Evolutionary conservation across 768 basidiomycete genomes (phyloP), one percentile per base, ranked within the genome.

Genomic region (Termitomyces heimii): DNA sequence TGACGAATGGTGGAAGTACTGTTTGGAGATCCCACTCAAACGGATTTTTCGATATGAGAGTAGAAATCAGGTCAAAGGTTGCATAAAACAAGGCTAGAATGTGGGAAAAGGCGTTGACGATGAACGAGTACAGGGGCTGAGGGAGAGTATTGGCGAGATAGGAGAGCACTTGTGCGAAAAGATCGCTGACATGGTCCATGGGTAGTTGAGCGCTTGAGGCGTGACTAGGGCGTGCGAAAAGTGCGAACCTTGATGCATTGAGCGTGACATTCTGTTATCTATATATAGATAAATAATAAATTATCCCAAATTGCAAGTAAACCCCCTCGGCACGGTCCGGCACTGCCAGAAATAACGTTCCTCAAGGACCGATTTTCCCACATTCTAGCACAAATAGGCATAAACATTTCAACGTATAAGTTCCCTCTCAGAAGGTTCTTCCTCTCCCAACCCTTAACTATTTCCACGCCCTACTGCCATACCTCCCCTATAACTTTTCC

Each of bases 1-100:
- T 86, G 65, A 93, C 82, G 65, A 92, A 71, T 0, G 90, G 90
- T 8, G 90, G 89, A 20, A 92, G 65, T 47, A 91, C 66, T 29
- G 78, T 79, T 67, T 91, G 85, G 6, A 77, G 74, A 63, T 88
- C 80, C 87, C 86, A 89, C 60, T 82, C 75, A 62, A 75, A 72
- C 34, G 84, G 84, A 58, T 76, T 73, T 48, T 78, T 77, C 28
- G 78, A 73, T 14, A 81, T 44, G 16, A 89, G 65, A 2, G 83
- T 73, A 18, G 70, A 64, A 55, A 79, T 60, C 48, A 90, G 73
- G 7, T 72, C 71, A 62, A 79, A 67, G 22, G 85, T 56, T 6
- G 85, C 75, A 8, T 77, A 73, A 61, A 77, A 49, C 44, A 88
- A 71, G 3, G 81, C 75, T 20, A 87, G 69, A 2, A 73, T 60